Base-by-base conservation (phyloP, 2,329 filamentous ascomycete genomes). In the Hypomyces perniciosus region DNA sequence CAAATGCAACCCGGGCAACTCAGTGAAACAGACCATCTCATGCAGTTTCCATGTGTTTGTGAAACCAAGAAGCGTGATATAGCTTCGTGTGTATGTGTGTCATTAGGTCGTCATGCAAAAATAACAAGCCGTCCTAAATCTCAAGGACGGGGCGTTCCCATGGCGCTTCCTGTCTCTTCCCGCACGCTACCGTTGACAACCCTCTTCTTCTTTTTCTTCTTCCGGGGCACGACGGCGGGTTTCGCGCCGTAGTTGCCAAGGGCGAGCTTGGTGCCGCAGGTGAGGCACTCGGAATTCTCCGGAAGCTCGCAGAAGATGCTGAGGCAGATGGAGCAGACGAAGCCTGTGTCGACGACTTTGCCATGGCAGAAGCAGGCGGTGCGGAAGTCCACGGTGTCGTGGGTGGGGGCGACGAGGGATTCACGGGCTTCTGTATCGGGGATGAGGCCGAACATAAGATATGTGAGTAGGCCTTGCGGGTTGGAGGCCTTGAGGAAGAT, bases 291-390 rank as follows among this genome's bases (percentile, higher is more conserved):
- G 2, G 81, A 82, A 46, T 81, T 79, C 3, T 69, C 68, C 1
- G 79, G 80, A 1, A 78, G 67, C 60, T 81, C 75, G 71, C 90
- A 96, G 66, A 95, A 96, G 61, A 95, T 99, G 68, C 89, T 95
- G 41, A 99, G 75, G 65, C 93, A 99, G 59, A 99, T 90, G 54
- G 89, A 95, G 74, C 93, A 99, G 35, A 99, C 92, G 65, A 89
- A 99, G 7, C 91, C 93, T 1, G 91, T 83, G 68, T 96, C 90
- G 40, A 99, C 86, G 20, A 97, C 90, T 34, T 82, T 83, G 46
- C 92, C 80, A 70, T 99, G 93, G 66, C 93, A 99, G 72, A 99
- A 99, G 66, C 93, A 99, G 4, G 93, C 93, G n/a, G 95, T 92
- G 40, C 93, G 83, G 67, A 99, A 99, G 70, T 99, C 95, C 40